Conservation (phyloP, 1,139 yeast species). For the Zygoascus sp. region DNA sequence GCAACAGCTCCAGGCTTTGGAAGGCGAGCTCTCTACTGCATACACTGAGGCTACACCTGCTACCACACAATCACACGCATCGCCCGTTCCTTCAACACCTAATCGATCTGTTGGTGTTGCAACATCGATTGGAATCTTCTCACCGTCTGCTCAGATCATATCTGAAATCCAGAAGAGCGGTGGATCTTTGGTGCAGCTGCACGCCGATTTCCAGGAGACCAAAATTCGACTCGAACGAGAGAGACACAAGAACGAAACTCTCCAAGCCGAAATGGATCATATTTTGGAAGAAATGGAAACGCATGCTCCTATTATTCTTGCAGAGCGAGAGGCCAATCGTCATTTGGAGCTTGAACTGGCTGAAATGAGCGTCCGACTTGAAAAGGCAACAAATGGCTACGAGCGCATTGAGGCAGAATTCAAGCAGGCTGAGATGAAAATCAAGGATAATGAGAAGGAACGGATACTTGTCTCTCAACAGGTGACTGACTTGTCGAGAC, state of each 20-base stretch:
- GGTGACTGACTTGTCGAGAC: conserved; percentile 70
- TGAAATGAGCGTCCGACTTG: conserved; percentile 47
- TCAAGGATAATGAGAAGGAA: conserved; percentile 32
- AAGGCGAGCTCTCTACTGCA: conserved; percentile 30
- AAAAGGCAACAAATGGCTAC: conserved; percentile 43
- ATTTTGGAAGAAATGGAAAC: conserved; percentile 74
- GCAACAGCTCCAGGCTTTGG: conserved; percentile 30
- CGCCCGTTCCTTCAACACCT: conserved; percentile 18
- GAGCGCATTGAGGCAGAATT: conserved; percentile 36
- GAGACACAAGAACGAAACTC: conserved; percentile 61
- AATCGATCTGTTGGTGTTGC: conserved; percentile 1
- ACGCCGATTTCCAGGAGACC: conserved; percentile 58
- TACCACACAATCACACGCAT: conserved; percentile 15
- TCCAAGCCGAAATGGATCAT: conserved; percentile 65
- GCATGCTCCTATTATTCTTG: conserved; percentile 73
- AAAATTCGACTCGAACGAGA: conserved; percentile 68
- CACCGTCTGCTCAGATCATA: conserved; percentile 44
- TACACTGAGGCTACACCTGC: conserved; percentile 21
- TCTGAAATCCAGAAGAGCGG: conserved; percentile 49
- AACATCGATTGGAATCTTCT: conserved; percentile 28
- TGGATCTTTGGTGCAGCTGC: conserved; percentile 62
- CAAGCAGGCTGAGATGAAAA: conserved; percentile 23
- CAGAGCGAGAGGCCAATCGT: conserved; percentile 52
- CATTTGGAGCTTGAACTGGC: conserved; percentile 49
- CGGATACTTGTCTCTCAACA: conserved; percentile 46